These are phyloP conservation scores for Eucalyptus viminalis DNA, from an alignment of 345 rosid genomes.

Conservation along the genomic window DNA sequence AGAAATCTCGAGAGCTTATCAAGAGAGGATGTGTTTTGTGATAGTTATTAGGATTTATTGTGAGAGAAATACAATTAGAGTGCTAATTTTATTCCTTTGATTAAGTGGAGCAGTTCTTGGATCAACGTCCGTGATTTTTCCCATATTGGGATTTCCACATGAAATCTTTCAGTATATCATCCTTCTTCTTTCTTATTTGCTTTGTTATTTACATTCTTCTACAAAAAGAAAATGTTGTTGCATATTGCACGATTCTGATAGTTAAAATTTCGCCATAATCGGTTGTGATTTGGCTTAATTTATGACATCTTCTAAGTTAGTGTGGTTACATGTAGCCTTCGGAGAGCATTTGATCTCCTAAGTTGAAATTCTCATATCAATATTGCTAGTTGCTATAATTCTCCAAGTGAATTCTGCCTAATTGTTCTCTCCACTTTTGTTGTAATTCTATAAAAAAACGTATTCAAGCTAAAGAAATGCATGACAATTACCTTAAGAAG, in stretches of 20 bases:
- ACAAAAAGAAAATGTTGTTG: not conserved
- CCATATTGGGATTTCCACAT: not conserved
- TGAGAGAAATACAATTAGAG: not conserved
- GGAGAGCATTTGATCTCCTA: not conserved
- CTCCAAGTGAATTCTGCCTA: not conserved
- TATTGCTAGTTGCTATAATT: not conserved
- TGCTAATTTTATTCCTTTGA: not conserved
- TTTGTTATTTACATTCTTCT: not conserved
- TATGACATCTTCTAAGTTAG: not conserved
- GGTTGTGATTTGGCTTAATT: not conserved
- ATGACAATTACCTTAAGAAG: not conserved
- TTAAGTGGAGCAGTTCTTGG: not conserved
- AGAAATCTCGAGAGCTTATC: no score
- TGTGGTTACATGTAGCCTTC: not conserved
- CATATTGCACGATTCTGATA: not conserved
- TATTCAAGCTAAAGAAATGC: not conserved
- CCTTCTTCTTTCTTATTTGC: not conserved
- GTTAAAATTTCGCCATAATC: no score
- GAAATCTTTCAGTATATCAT: not conserved
- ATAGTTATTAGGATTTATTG: not conserved
- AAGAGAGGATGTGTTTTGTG: no score
- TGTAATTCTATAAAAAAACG: not conserved
- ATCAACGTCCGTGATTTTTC: not conserved
- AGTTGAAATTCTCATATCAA: not conserved
- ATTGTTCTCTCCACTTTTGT: not conserved